Evolutionary conservation across 1,284 basidiomycete species (phyloP), one percentile per base, ranked within the genome.

Genomic region (Takashimella koratensis): DNA sequence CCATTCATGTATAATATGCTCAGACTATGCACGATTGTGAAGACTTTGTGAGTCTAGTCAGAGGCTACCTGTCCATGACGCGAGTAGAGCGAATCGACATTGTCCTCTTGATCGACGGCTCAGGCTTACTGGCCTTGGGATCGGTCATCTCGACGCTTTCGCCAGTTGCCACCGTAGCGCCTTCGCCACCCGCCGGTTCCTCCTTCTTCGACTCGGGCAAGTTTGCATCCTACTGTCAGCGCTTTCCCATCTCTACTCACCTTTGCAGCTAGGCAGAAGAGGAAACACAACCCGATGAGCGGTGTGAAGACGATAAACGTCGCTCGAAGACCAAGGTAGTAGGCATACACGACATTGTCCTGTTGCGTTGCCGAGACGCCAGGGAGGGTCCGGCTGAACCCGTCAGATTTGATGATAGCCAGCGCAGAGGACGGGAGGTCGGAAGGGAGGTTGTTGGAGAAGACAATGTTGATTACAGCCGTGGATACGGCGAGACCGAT

Each of bases 401-500:
- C 52, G 42, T 48, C 20, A 6, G 3, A 20, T 4, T 25, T 40
- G 16, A 53, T 27, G 12, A n/a, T n/a, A 11, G 40, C 43, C 1
- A 11, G 23, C 12, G 41, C n/a, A 20, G 27, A 19, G 3, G 41
- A 6, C 3, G 60, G 41, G 1, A 64, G 43, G 25, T 19, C 20
- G 8, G 43, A 5, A 3, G 65, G 65, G 3, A 64, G 51, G 21
- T 51, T 30, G 10, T 41, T 19, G 12, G 42, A 21, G 47, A 64
- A 66, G n/a, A 59, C 45, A 20, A 57, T 56, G 47, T 64, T 63
- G 22, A 66, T 42, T 12, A 64, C 50, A 5, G 57, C 55, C 36
- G 57, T 66, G 4, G 59, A 51, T 8, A 65, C 26, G 0, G 65
- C 63, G 2, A 67, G 58, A 13, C 63, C 65, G 2, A 60, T 53